phyloP scores from a whole-genome alignment of 176 grass and related monocot genomes.

The Puccinellia tenuiflora region DNA sequence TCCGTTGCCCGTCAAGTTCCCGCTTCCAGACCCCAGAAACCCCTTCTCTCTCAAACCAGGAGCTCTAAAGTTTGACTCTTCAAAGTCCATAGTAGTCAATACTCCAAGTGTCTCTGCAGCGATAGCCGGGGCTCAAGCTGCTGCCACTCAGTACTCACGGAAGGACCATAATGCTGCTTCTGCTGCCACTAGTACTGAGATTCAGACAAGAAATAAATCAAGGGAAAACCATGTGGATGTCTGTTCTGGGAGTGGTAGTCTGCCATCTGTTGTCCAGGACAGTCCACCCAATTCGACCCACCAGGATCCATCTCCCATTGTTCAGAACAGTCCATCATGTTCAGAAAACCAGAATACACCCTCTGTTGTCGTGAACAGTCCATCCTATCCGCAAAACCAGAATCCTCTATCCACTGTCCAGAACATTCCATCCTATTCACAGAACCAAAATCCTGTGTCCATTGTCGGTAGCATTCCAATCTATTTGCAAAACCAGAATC shows the following conservation, averaged over 20 bases:
- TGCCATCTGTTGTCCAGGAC: neutral
- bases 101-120: constrained; percentile 52
- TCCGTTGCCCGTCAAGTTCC: too few species aligned
- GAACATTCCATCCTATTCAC: neutral
- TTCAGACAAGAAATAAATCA: neutral
- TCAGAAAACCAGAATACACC: neutral
- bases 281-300: neutral
- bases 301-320: constrained; percentile 11
- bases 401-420: neutral
- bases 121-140: constrained; percentile 61
- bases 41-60: too few species aligned
- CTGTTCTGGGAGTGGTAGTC: neutral
- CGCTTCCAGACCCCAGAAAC: too few species aligned
- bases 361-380: neutral
- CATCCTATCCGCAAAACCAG: neutral
- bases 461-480: neutral
- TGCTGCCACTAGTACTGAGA: neutral
- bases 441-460: neutral
- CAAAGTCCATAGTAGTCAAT: constrained; percentile 25
- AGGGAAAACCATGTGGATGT: neutral
- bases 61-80: too few species aligned
- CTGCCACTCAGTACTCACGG: constrained; percentile 64
- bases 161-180: constrained; percentile 24
- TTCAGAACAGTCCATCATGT: neutral
- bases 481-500: neutral